Conservation (phyloP, 139 green algal species). For the Dunaliella primolecta region DNA sequence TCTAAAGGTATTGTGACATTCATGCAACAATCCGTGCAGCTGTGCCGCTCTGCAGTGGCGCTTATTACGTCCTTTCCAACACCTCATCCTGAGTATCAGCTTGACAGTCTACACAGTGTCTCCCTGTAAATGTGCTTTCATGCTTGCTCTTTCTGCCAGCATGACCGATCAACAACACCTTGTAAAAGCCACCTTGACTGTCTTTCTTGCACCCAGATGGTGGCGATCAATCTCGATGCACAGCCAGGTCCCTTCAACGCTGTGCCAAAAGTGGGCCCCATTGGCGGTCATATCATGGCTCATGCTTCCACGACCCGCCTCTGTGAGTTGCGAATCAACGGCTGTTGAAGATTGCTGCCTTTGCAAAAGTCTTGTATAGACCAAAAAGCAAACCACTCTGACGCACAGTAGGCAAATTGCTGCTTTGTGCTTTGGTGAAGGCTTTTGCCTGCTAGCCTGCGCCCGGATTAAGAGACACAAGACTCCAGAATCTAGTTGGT, state of each 20-base stretch:
- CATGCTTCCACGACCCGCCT: conserved; percentile 97
- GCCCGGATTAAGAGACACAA: neutral
- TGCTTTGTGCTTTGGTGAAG: too few species aligned
- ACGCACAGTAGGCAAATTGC: too few species aligned
- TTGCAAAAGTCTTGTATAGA: too few species aligned
- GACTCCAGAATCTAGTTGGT: neutral
- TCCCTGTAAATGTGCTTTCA: neutral
- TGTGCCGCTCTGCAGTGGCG: too few species aligned
- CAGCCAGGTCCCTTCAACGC: conserved; percentile 75
- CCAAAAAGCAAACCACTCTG: too few species aligned
- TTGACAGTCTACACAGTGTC: neutral
- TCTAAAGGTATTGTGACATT: too few species aligned
- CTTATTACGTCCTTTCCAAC: neutral
- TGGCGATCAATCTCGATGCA: conserved; percentile 91
- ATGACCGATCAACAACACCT: neutral
- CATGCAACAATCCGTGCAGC: too few species aligned
- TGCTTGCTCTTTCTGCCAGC: neutral
- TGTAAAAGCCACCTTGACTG: too few species aligned
- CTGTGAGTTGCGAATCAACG: conserved; percentile 15
- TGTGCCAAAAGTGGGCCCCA: conserved; percentile 91
- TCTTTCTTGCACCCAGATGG: conserved; percentile 51
- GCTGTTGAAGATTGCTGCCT: neutral
- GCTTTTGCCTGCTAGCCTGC: neutral
- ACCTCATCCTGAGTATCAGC: neutral
- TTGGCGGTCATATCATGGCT: conserved; percentile 99